A percentile compares a stretch with the other conserved stretches of the same genome.
Conservation (phyloP, 176 grass and related monocot genomes). For the Chrysopogon serrulatus region DNA sequence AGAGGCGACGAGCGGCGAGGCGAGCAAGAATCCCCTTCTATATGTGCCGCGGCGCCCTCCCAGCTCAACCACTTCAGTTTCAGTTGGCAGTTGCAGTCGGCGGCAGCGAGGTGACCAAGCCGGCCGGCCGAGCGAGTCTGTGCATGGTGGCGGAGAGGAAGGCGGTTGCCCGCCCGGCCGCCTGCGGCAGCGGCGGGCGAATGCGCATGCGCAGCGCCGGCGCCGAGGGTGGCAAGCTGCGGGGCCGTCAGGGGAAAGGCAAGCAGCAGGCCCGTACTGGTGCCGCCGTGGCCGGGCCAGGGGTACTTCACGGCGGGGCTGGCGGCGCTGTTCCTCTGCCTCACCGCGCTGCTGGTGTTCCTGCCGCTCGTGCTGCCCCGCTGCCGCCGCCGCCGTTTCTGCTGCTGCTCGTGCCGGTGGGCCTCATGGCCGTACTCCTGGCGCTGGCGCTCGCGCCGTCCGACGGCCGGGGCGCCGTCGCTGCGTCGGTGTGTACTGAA, state of each 20-base stretch:
- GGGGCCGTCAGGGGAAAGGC: not conserved
- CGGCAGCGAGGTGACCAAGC: not conserved
- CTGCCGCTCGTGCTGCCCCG: conserved; percentile 54
- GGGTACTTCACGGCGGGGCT: conserved; percentile 44
- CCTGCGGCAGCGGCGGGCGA: not conserved
- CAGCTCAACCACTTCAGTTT: not conserved
- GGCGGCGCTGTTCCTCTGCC: conserved; percentile 28
- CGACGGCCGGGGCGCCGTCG: conserved; percentile 9
- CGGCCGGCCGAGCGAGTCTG: not conserved
- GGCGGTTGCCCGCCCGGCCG: not conserved
- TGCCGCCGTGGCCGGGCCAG: not conserved
- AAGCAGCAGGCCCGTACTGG: not conserved
- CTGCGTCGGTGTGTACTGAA: conserved; percentile 17
- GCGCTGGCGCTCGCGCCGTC: conserved; percentile 42
- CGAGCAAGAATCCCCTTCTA: not conserved
- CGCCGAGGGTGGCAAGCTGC: not conserved
- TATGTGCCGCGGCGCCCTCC: not conserved
- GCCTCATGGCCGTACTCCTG: conserved; percentile 47
- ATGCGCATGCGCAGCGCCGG: no score
- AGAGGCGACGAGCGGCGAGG: not conserved
- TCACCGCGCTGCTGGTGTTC: conserved; percentile 50
- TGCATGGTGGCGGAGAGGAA: not conserved
- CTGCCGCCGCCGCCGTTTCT: conserved; percentile 47
- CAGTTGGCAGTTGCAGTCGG: not conserved
- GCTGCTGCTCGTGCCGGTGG: conserved; percentile 47